Evolutionary conservation across 140 eudicot genomes (phyloP), one percentile per base, ranked within the genome.

Genomic region (Flaveria floridana): DNA sequence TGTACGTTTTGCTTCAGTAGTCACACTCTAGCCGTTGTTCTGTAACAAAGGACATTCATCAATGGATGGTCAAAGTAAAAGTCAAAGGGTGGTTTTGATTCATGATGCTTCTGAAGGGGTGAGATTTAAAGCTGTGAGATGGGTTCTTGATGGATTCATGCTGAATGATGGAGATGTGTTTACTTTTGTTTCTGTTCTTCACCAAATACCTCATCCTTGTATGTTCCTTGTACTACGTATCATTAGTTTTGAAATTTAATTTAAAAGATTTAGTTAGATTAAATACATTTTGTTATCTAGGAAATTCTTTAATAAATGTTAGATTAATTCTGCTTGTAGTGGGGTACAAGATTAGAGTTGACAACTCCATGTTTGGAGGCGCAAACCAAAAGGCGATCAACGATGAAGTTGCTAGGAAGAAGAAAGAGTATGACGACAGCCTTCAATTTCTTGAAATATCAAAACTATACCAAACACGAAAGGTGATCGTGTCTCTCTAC

Each of bases 71-170:
- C 21, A 79, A 73, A 76, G 77, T 78, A 20, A 76, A 59, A 80
- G 25, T 79, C 89, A 82, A 59, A 85, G 81, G 78, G 87, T 82
- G 65, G 79, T 85, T 68, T 57, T 85, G 73, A 70, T 80, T 76
- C 87, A 85, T 65, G 89, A 82, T 77, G 83, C 87, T 0, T 79
- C 73, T 14, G 70, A 74, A 50, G 79, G 70, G 57, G 78, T 82
- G 47, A 48, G 58, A 64, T 51, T 55, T 41, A 80, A 52, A 12
- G 83, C 66, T 30, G 14, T 85, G 55, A 82, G 61, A 51, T 76
- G 85, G 89, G 25, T 76, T 73, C 64, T 79, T 28, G 83, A 76
- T 47, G 85, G 87, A 12, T 80, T 85, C 34, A 63, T 52, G 7
- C 62, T 85, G 19, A 80, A 85, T 74, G 68, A 66, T 2, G 89